These are phyloP conservation scores for Suillus cothurnatus DNA, from an alignment of 768 basidiomycete genomes.

Conservation along the genomic window DNA sequence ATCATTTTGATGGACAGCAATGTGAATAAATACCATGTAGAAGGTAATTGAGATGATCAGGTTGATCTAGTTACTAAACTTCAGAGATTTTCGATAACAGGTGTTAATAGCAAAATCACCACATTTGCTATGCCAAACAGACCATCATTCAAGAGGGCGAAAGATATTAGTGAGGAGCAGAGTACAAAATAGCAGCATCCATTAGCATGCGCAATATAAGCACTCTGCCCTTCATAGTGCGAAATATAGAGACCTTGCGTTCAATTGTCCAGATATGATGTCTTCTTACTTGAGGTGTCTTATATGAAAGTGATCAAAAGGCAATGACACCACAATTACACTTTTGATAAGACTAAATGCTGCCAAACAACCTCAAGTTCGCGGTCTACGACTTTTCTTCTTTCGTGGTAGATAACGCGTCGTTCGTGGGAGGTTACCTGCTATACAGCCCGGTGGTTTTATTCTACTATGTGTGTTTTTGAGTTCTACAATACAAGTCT, in stretches of 20 bases:
- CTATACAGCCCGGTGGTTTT: too few relatives aligned
- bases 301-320: too few relatives aligned
- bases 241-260: background rate
- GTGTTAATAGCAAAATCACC: background rate
- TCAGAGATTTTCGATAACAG: background rate
- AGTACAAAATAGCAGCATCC: slow-evolving; percentile 9
- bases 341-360: too few relatives aligned
- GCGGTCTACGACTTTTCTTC: too few relatives aligned
- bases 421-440: too few relatives aligned
- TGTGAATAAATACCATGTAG: slow-evolving; percentile 14
- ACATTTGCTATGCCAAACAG: background rate
- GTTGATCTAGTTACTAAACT: background rate
- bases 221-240: background rate
- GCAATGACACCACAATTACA: too few relatives aligned
- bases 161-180: slow-evolving; percentile 4
- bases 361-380: too few relatives aligned
- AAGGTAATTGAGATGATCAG: slow-evolving; percentile 12
- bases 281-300: too few relatives aligned
- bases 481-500: too few relatives aligned
- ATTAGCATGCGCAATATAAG: background rate
- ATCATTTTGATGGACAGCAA: background rate
- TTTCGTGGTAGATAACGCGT: too few relatives aligned
- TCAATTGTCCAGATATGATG: background rate
- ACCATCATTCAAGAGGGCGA: background rate
- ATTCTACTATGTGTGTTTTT: too few relatives aligned